Base-by-base conservation (phyloP, 2,329 filamentous ascomycete species). In the Stenocarpella maydis region DNA sequence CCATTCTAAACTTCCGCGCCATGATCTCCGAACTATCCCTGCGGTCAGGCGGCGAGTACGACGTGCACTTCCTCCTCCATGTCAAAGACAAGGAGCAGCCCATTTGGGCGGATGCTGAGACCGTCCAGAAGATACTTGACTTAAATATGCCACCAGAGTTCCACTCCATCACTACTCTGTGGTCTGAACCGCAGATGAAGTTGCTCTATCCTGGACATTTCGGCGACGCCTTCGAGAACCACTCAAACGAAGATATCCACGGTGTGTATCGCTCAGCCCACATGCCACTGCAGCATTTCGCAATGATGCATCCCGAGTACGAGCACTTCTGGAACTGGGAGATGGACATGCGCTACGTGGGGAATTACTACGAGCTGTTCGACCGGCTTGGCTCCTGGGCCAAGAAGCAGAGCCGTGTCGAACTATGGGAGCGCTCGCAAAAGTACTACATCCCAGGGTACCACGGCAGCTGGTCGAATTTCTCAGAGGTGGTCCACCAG, bases 141-240 rank as follows among this genome's bases (percentile, higher is more conserved):
- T 82, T 88, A 60, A 87, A 87, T 69, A 87, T 95, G 1, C 92
- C 92, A 0, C 77, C 82, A 26, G 92, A 95, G 77, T 97, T 97
- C 79, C 92, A 91, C 77, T 88, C 90, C 71, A 88, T 97, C 78
- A 92, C 91, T 53, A 93, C 91, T 0, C 83, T 97, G 7, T 97
- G 94, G 94, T 94, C 92, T 2, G 93, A 96, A 78, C 86, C 88
- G 65, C 92, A 95, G 79, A 95, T 97, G 92, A 85, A 86, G 68
- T 85, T 95, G 68, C 90, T 93, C 78, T 97, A 97, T 76, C 79
- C 86, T 71, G 88, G 88, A 2, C 87, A 88, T 49, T 91, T 94
- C n/a, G 90, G 91, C 74, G 88, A 90, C 53, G 87, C 90, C 1
- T 89, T 90, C 74, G 82, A 86, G 67, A 87, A 88, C 75, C 86